Base-by-base conservation (phyloP, 1,284 basidiomycete genomes). In the Schizopora paradoxa region DNA sequence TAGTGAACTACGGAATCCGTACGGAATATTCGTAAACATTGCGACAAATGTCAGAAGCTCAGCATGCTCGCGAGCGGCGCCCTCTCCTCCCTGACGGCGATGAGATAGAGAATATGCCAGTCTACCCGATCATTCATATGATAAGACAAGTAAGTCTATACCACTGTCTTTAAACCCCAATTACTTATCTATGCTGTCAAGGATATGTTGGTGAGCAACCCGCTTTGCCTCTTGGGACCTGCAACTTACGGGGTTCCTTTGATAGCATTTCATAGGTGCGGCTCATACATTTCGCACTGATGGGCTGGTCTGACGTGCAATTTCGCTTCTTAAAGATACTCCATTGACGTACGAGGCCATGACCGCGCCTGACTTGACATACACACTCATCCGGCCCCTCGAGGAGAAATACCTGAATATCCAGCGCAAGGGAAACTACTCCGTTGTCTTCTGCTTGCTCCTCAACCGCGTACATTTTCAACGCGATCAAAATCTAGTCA, bases 391-490 rank as follows among this genome's bases (percentile, higher is more conserved):
- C 41, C 77, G 76, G 18, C 85, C 84, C 1, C 70, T 89, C 16
- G 72, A 77, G 46, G 82, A 87, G 43, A 90, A 86, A 61, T 90
- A 90, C 61, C 66, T 71, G 29, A 65, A 67, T 8, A 63, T 86
- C 26, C 82, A 86, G 57, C 72, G 69, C 18, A 60, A 66, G 38
- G 82, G 82, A 14, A 87, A 87, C 63, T 74, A 79, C 60, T 77
- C 84, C 22, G 66, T 90, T 47, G 84, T 92, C 5, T 96, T 96
- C 63, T 92, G 90, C 57, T 76, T 94, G 48, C 79, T 97, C 7
- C 69, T 97, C 45, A 95, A 92, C 63, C 82, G 89, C 36, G 80
- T 93, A 8, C 81, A 94, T 63, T 96, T 96, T 63, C 63, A 81
- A 18, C 78, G 85, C 21, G 86, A 91, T 62, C 67, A 81, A 54